These are phyloP conservation scores for Tuber magnatum DNA, from an alignment of 495 filamentous ascomycete species.

Conservation along the genomic window DNA sequence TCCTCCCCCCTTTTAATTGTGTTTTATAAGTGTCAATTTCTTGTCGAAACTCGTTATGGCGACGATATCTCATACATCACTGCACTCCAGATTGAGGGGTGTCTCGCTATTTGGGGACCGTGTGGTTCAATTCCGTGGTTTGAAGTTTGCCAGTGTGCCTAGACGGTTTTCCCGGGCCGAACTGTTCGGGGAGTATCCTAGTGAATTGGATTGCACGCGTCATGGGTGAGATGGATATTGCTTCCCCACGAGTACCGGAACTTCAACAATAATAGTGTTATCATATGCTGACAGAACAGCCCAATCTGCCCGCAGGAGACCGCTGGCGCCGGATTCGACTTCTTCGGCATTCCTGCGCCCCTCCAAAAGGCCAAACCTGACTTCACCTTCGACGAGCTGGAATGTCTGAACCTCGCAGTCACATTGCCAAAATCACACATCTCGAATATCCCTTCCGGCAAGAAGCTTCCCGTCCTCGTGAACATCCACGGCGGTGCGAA, in stretches of 20 bases:
- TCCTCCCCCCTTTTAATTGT: background rate
- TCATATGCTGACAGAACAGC: background rate
- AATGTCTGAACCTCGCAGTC: background rate
- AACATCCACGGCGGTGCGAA: conserved; percentile 16
- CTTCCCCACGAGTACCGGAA: background rate
- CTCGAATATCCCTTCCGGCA: background rate
- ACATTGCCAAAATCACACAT: background rate
- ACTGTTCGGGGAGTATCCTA: background rate
- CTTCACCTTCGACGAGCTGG: background rate
- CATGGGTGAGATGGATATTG: background rate
- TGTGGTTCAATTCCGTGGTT: background rate
- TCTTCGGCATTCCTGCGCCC: background rate
- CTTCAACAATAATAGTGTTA: background rate
- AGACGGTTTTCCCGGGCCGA: background rate
- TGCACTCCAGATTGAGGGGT: background rate
- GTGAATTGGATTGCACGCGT: background rate
- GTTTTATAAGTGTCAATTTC: background rate
- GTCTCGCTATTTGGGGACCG: background rate
- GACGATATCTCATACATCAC: background rate
- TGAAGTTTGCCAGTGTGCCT: background rate
- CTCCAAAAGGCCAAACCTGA: background rate
- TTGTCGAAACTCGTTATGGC: background rate
- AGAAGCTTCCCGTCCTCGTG: conserved; percentile 14
- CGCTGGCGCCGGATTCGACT: background rate
- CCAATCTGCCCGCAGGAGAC: background rate